Conservation (phyloP, 495 filamentous ascomycete species). For the Penicillium cataractarum region DNA sequence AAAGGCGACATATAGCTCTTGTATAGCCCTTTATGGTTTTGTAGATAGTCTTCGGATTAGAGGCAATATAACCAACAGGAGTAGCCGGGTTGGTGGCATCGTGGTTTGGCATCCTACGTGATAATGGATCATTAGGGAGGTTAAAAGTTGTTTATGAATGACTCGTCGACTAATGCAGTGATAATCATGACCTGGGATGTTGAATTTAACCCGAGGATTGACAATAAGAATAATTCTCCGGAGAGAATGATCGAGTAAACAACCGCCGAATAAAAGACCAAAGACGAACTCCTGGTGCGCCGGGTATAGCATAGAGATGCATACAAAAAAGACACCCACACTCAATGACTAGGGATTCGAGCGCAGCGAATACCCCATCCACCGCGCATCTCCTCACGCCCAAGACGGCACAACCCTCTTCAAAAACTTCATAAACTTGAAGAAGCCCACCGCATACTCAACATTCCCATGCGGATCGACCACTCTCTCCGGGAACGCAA, state of each 20-base stretch:
- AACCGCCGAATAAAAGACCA: background rate
- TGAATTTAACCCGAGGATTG: background rate
- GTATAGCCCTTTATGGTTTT: too few relatives aligned
- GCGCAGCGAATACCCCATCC: background rate
- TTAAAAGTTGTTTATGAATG: background rate
- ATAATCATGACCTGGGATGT: background rate
- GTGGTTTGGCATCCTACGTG: too few relatives aligned
- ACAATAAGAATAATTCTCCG: background rate
- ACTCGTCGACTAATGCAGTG: background rate
- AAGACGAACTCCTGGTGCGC: background rate
- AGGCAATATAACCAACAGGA: too few relatives aligned
- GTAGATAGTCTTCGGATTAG: too few relatives aligned
- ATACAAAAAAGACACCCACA: background rate
- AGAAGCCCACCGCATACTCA: constrained; percentile 64
- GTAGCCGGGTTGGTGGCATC: too few relatives aligned
- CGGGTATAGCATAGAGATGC: background rate
- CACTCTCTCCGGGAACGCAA: constrained; percentile 63
- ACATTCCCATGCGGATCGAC: constrained; percentile 63
- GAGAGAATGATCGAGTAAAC: background rate
- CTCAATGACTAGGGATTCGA: background rate
- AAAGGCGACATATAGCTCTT: too few relatives aligned
- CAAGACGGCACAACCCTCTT: constrained; percentile 55
- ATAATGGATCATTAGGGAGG: too few relatives aligned
- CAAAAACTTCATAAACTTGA: constrained; percentile 66
- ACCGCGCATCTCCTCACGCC: constrained; percentile 15